phyloP scores from a whole-genome alignment of 108 stramenopile species.

The Cyclotella sp. region DNA sequence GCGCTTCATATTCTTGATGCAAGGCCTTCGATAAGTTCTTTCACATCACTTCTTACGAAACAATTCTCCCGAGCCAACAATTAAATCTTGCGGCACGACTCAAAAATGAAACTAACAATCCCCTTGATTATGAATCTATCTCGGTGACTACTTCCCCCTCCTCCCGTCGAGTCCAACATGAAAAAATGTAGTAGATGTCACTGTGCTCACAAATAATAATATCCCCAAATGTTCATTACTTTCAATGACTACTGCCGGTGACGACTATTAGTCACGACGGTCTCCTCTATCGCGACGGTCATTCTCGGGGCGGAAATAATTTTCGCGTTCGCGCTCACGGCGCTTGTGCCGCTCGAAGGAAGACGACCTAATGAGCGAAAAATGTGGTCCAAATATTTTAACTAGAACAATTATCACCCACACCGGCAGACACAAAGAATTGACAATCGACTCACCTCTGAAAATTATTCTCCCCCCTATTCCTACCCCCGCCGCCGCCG shows the following conservation, averaged over 20 bases:
- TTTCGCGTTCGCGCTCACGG: conserved; percentile 62
- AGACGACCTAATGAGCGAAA: conserved; percentile 54
- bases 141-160: background rate
- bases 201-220: conserved; percentile 8
- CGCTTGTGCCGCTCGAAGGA: conserved; percentile 83
- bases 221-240: conserved; percentile 16
- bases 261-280: background rate
- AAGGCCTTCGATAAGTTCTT: conserved; percentile 17
- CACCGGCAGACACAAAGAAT: background rate
- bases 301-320: conserved; percentile 50
- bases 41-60: conserved; percentile 3
- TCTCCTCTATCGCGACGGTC: conserved; percentile 14
- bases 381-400: background rate
- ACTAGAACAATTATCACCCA: too few relatives aligned
- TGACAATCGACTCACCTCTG: conserved; percentile 37
- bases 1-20: conserved; percentile 22
- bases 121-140: background rate
- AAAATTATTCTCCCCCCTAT: conserved; percentile 51
- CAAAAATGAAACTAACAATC: conserved; percentile 1
- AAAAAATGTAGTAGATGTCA: background rate
- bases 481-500: conserved; percentile 10
- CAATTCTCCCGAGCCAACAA: conserved; percentile 10
- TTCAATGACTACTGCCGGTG: background rate
- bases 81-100: conserved; percentile 20
- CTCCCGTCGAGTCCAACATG: background rate